These are phyloP conservation scores for Mayamaea pseudoterrestris DNA, from an alignment of 108 stramenopile species.

Conservation along the genomic window DNA sequence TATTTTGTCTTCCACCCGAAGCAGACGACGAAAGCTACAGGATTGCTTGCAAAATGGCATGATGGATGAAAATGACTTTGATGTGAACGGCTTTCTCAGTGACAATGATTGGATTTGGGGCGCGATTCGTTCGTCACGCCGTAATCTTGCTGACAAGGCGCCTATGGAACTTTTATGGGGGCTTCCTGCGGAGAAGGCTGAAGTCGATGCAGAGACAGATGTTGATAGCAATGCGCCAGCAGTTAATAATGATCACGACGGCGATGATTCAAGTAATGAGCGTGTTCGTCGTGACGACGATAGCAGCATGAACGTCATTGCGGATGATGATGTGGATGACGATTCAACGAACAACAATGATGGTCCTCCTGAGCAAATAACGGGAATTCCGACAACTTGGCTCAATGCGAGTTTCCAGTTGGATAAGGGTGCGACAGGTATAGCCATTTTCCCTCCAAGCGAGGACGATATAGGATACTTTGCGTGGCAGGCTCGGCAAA, in stretches of 20 bases:
- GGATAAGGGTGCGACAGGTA: conserved; percentile 15
- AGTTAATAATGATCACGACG: neutral
- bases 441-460: conserved; percentile 14
- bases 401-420: conserved; percentile 27
- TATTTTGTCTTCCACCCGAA: too few species aligned
- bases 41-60: too few species aligned
- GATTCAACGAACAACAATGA: neutral
- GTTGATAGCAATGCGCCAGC: neutral
- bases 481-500: conserved; percentile 18
- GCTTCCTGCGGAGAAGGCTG: conserved; percentile 1
- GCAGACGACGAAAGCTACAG: too few species aligned
- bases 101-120: conserved; percentile 28
- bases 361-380: too few species aligned
- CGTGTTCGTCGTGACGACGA: too few species aligned
- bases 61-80: conserved; percentile 7
- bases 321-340: conserved; percentile 18
- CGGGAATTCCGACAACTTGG: conserved; percentile 34
- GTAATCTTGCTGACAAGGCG: neutral
- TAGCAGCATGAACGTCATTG: conserved; percentile 10
- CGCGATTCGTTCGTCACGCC: neutral
- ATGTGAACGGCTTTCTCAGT: conserved; percentile 19
- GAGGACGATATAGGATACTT: conserved; percentile 28
- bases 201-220: neutral
- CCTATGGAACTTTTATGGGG: conserved; percentile 12
- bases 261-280: neutral